Percentiles rank a stretch among this genome's conserved stretches.
phyloP scores from a whole-genome alignment of 73 alveolate species.

The Paramecium tetraurelia region DNA sequence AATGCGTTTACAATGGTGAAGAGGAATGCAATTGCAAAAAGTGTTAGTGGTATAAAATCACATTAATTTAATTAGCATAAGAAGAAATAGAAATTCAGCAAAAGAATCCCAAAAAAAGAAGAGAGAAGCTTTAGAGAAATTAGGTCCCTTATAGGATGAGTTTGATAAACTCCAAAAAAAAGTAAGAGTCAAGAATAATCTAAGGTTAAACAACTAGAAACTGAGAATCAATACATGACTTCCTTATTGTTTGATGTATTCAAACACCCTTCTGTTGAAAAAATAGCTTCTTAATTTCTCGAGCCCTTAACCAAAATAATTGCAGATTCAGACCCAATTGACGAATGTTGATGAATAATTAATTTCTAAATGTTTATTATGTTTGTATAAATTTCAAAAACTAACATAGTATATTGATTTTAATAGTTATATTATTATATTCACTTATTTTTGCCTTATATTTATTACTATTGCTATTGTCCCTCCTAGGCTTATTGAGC shows the following conservation, averaged over 20 bases:
- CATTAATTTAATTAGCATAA: neutral
- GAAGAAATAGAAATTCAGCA: constrained; percentile 66
- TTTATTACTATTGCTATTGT: neutral
- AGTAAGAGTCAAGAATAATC: neutral
- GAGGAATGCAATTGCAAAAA: constrained; percentile 60
- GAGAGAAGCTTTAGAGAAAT: constrained; percentile 55
- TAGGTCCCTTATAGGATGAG: constrained; percentile 58
- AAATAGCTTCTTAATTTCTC: neutral
- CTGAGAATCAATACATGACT: neutral
- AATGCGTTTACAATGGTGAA: constrained; percentile 63
- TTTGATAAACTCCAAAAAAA: constrained; percentile 24
- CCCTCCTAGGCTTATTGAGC: neutral
- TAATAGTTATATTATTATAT: neutral
- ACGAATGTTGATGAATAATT: constrained; percentile 3
- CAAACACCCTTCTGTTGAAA: constrained; percentile 26
- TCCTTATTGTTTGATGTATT: neutral
- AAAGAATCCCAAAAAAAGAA: constrained; percentile 62
- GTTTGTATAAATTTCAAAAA: neutral
- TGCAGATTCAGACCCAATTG: neutral
- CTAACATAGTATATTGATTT: neutral
- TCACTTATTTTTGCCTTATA: neutral
- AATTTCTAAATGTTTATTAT: neutral
- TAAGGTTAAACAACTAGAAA: constrained; percentile 5
- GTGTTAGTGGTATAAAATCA: constrained; percentile 42
- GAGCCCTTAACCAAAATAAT: constrained; percentile 36